Evolutionary conservation across 73 alveolate genomes (phyloP).

Genomic region (Tetrahymena elliotti): DNA sequence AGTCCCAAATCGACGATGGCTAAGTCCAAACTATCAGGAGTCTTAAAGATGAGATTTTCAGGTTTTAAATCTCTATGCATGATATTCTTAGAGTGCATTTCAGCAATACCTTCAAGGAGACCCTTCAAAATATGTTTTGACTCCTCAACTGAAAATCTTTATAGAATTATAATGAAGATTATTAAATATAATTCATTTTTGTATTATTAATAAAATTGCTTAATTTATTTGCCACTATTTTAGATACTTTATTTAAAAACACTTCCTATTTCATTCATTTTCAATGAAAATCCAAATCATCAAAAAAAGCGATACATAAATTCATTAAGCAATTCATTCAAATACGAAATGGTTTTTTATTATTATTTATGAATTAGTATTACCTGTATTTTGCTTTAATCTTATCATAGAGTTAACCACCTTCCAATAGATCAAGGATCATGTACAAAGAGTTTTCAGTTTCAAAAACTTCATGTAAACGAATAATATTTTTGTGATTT

Average conservation of each 20-base stretch:
- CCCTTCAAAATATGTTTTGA: conserved; percentile 25
- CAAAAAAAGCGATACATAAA: too few relatives aligned
- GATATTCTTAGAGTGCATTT: conserved; percentile 29
- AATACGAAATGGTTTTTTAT: too few relatives aligned
- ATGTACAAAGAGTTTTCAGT: conserved; percentile 35
- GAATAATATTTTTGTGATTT: conserved; percentile 27
- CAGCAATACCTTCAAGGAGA: conserved; percentile 29
- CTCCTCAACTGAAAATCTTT: conserved; percentile 1
- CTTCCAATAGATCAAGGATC: conserved; percentile 32
- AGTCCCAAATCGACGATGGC: conserved; percentile 40
- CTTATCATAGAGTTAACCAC: conserved; percentile 31
- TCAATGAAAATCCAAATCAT: too few relatives aligned
- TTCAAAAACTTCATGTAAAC: conserved; percentile 32
- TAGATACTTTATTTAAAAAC: too few relatives aligned
- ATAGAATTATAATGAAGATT: too few relatives aligned
- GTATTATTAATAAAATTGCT: too few relatives aligned
- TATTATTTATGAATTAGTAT: not conserved
- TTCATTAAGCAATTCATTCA: too few relatives aligned
- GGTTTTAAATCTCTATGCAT: conserved; percentile 41
- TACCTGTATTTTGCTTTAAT: conserved; percentile 20
- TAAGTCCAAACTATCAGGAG: not conserved
- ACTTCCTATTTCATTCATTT: too few relatives aligned
- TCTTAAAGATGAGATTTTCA: conserved; percentile 29
- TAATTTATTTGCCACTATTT: too few relatives aligned
- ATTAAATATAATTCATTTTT: too few relatives aligned